Base-by-base conservation (phyloP, 2,329 filamentous ascomycete species). In the Penicillium sp. region DNA sequence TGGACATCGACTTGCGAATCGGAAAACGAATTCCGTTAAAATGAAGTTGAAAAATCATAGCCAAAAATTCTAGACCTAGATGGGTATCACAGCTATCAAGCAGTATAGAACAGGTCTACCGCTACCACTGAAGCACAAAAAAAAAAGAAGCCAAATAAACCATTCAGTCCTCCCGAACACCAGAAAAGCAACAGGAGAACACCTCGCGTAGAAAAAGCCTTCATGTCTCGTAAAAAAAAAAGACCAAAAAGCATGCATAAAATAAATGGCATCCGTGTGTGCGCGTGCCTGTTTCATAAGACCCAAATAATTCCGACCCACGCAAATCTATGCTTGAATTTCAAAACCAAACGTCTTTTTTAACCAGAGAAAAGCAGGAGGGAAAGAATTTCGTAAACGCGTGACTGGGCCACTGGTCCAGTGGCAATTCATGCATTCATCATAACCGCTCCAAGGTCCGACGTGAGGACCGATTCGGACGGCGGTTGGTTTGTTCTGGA, bases 361-460 rank as follows among this genome's bases (percentile, higher is more conserved):
- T 42, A 48, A 16, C 50, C 43, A 42, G 46, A 50, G 38, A n/a
- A 46, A 43, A 56, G 35, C 36, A 53, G 26, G 26, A 52, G 41
- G 31, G 30, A 37, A 62, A 51, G 51, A 60, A 59, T 58, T 62
- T 65, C 63, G 63, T 65, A 48, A 63, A 50, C 30, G 43, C 41
- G 22, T 45, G 26, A 35, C 33, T 40, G 28, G 28, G 44, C 26
- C 26, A 28, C 19, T 35, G 30, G 26, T 41, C 37, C 49, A 25
- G 38, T 50, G 30, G 19, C 50, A 42, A 40, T 43, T 68, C 63
- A 72, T 60, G 68, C 69, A 66, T 69, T 72, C 69, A 68, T 71
- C 62, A 69, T 68, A 49, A 69, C 63, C 22, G 63, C 61, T 38
- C 66, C 66, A 22, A 68, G 53, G 37, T 70, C 67, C 11, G 69